These are phyloP conservation scores for Kodamaea leandrae DNA, from an alignment of 805 yeast species.

Conservation along the genomic window DNA sequence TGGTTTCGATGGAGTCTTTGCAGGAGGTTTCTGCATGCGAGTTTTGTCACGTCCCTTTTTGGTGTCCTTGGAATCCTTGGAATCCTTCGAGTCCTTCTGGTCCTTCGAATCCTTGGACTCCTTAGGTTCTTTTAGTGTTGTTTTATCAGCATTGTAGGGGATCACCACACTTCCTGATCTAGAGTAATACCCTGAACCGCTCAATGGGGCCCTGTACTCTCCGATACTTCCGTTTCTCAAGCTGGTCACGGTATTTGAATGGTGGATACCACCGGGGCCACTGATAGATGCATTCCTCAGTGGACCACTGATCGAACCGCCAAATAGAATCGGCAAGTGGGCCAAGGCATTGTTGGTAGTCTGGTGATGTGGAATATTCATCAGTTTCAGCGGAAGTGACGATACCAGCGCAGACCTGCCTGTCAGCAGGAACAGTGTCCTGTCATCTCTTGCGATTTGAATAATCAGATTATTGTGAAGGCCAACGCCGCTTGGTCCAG, in stretches of 20 bases:
- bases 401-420: constrained; percentile 36
- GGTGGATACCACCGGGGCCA: constrained; percentile 36
- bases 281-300: constrained; percentile 36
- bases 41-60: background rate
- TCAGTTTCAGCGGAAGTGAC: constrained; percentile 43
- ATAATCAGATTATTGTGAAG: constrained; percentile 40
- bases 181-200: constrained; percentile 30
- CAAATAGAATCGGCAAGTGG: constrained; percentile 43
- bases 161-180: constrained; percentile 39
- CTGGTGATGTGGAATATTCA: constrained; percentile 48
- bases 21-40: constrained; percentile 6
- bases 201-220: constrained; percentile 13
- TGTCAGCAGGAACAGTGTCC: constrained; percentile 31
- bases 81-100: constrained; percentile 16
- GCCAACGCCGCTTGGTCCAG: constrained; percentile 13
- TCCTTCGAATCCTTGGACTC: constrained; percentile 20
- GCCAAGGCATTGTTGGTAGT: constrained; percentile 37
- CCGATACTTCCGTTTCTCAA: constrained; percentile 41
- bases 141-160: constrained; percentile 29
- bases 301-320: constrained; percentile 43
- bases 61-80: constrained; percentile 13
- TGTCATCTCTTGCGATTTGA: constrained; percentile 40
- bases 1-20: background rate
- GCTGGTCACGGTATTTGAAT: constrained; percentile 35
- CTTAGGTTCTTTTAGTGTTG: background rate